Evolutionary conservation across 768 basidiomycete species (phyloP).

Genomic region (Phylloporus sp.): DNA sequence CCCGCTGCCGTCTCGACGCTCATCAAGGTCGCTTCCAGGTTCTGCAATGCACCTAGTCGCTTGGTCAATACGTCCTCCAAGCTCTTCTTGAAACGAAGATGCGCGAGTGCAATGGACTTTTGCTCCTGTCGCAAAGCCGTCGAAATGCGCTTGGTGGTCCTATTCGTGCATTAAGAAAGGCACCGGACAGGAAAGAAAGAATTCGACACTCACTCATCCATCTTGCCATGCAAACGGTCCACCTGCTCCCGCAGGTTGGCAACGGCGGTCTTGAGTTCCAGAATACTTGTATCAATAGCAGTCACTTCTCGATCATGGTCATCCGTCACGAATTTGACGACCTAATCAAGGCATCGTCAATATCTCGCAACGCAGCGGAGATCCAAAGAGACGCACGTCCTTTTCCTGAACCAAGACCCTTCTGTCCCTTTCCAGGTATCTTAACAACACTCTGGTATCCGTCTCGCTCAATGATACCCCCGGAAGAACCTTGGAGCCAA

Average conservation of each 20-base stretch:
- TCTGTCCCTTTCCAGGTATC: slow-evolving; percentile 75
- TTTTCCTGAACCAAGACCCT: slow-evolving; percentile 56
- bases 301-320: slow-evolving; percentile 48
- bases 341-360: slow-evolving; percentile 36
- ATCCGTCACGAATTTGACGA: slow-evolving; percentile 69
- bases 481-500: slow-evolving; percentile 42
- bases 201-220: slow-evolving; percentile 60
- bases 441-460: slow-evolving; percentile 69
- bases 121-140: slow-evolving; percentile 62
- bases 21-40: slow-evolving; percentile 69
- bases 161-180: slow-evolving; percentile 25
- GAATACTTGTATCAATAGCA: slow-evolving; percentile 74
- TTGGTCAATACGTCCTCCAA: slow-evolving; percentile 74
- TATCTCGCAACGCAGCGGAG: not conserved
- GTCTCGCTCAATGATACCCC: slow-evolving; percentile 46
- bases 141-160: slow-evolving; percentile 63
- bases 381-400: slow-evolving; percentile 45
- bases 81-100: slow-evolving; percentile 77
- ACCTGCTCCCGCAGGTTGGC: slow-evolving; percentile 64
- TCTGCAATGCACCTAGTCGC: slow-evolving; percentile 67
- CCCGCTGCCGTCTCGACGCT: slow-evolving; percentile 86
- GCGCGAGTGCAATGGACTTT: slow-evolving; percentile 67
- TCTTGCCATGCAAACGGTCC: slow-evolving; percentile 59
- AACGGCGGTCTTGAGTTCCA: slow-evolving; percentile 74
- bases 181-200: not conserved